Evolutionary conservation across 2,329 filamentous ascomycete species (phyloP).

Genomic region (Chrysosporium queenslandicum): DNA sequence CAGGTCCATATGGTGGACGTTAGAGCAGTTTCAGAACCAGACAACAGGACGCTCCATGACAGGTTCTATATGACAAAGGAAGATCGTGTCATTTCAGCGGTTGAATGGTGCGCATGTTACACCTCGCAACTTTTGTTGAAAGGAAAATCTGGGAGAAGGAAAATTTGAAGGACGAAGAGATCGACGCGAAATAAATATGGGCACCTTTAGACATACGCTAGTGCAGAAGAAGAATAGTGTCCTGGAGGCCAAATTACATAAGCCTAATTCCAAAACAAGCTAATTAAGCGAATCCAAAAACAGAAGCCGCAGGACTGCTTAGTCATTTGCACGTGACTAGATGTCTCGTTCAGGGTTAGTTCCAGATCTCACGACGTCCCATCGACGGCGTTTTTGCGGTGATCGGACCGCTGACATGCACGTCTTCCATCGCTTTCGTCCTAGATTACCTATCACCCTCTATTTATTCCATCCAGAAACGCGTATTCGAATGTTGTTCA

Average conservation of each 20-base stretch:
- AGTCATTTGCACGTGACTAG: constrained; percentile 12
- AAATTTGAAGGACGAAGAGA: constrained; percentile 13
- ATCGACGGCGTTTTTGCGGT: constrained; percentile 12
- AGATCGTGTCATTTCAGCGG: too few species aligned
- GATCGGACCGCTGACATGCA: constrained; percentile 14
- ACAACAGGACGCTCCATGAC: too few species aligned
- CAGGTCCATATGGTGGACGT: too few species aligned
- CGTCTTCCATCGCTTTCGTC: constrained; percentile 9
- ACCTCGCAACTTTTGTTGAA: background rate
- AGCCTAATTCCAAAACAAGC: constrained; percentile 1
- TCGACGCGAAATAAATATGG: constrained; percentile 15
- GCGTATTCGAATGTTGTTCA: background rate
- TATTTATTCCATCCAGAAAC: constrained; percentile 1
- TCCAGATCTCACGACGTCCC: constrained; percentile 15
- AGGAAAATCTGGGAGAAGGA: background rate
- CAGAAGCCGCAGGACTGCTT: constrained; percentile 7
- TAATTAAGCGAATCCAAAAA: constrained; percentile 15
- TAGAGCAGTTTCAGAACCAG: too few species aligned
- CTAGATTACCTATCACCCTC: background rate
- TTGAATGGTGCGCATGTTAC: too few species aligned
- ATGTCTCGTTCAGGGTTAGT: constrained; percentile 10
- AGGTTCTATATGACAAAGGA: too few species aligned
- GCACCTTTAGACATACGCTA: background rate
- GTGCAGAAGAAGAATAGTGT: background rate
- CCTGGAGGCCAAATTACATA: background rate